Base-by-base conservation (phyloP, 2,329 filamentous ascomycete genomes). In the Xylaria hypoxylon region DNA sequence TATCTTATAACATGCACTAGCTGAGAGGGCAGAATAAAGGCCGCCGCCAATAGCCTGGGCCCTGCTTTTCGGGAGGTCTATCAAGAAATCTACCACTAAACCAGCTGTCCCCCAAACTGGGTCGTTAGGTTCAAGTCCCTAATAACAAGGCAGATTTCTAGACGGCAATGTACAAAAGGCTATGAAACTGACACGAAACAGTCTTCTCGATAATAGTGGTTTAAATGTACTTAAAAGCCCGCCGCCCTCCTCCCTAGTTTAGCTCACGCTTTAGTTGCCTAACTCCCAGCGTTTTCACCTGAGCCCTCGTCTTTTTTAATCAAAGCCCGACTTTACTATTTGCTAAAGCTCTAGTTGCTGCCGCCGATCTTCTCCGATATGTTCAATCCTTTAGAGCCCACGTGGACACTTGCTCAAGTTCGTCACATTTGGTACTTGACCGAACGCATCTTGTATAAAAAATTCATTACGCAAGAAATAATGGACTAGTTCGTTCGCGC, bases 181-280 rank as follows among this genome's bases (percentile, higher is more conserved):
- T 50, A 50, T 50, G 22, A 50, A 50, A 50, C 47, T 50, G 47
- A 50, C 17, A 50, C 47, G 24, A 50, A 50, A 33, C 8, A 50
- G 47, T 50, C 47, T 50, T n/a, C 47, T 50, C 15, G 8, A 50
- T 50, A 50, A 50, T n/a, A n/a, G 47, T n/a, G 24, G 47, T 31
- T 50, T 17, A 33, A 17, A n/a, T 50, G 24, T 50, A 50, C 13
- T 50, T 50, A 33, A 50, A n/a, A n/a, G n/a, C n/a, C n/a, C n/a
- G n/a, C n/a, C n/a, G n/a, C n/a, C n/a, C n/a, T n/a, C n/a, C n/a
- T n/a, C n/a, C n/a, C n/a, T n/a, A n/a, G n/a, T n/a, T n/a, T n/a
- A n/a, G 22, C 45, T 48, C 45, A 26, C 45, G 15, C 48, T 51
- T 51, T 7, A 31, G 19, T 51, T 31, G 48, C 48, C 48, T 22